Evolutionary conservation across 495 filamentous ascomycete species (phyloP).

Genomic region (Penicillium canariense): DNA sequence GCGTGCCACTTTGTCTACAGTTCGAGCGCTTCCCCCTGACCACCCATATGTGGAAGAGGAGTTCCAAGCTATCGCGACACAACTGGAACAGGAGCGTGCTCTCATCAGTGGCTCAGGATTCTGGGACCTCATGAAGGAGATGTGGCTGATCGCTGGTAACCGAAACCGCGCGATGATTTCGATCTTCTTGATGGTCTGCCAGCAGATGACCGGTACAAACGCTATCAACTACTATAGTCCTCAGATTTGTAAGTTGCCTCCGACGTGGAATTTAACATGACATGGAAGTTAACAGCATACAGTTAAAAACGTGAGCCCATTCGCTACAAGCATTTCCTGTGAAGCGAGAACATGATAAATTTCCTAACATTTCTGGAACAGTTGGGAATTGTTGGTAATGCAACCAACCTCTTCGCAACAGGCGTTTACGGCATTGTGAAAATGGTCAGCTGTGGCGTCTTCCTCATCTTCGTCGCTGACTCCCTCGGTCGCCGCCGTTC

Average conservation of each 20-base stretch:
- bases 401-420: conserved; percentile 51
- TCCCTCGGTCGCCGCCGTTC: conserved; percentile 67
- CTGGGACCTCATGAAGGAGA: conserved; percentile 66
- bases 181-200: conserved; percentile 66
- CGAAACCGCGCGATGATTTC: conserved; percentile 56
- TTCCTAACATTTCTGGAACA: conserved; percentile 3
- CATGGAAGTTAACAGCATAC: neutral
- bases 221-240: conserved; percentile 72
- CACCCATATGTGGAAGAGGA: conserved; percentile 67
- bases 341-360: no score
- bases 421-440: conserved; percentile 55
- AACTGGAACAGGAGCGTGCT: conserved; percentile 67
- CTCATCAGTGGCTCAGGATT: conserved; percentile 60
- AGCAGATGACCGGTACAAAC: conserved; percentile 68
- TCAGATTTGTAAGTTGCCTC: conserved; percentile 58
- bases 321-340: no score
- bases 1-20: conserved; percentile 49
- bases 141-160: conserved; percentile 67
- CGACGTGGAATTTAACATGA: neutral
- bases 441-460: conserved; percentile 57
- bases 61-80: conserved; percentile 59
- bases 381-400: conserved; percentile 46
- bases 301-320: conserved; percentile 27
- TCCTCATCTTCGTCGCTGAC: conserved; percentile 70
- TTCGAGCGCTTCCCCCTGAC: conserved; percentile 50